Base-by-base conservation (phyloP, 768 basidiomycete genomes). In the Cyclocybe aegerita region DNA sequence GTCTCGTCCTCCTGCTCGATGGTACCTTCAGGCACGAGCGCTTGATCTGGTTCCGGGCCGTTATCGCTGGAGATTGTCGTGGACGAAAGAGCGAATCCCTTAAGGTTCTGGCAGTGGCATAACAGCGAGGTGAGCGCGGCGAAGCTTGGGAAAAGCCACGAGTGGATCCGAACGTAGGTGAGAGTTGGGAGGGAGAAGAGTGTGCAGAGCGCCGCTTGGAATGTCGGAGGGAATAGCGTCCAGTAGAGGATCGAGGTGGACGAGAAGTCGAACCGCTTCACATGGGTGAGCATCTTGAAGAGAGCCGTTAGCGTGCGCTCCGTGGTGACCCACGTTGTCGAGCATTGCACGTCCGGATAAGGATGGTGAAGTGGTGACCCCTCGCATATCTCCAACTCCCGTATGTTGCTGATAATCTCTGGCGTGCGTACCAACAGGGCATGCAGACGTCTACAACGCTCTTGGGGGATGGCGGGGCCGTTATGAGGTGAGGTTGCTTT, bases 381-480 rank as follows among this genome's bases (percentile, higher is more conserved):
- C 51, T 75, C 73, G 39, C 69, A 63, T 16, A 75, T 67, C 49
- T 73, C 71, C 7, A 75, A 60, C 51, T 72, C 70, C 33, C 64
- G 69, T 36, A 75, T 67, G 54, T 65, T 61, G 12, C 59, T 41
- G 38, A 65, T 61, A 41, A 77, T 64, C 15, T 63, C 59, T 5
- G 73, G 72, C 4, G 65, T 58, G 17, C 56, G 48, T n/a, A 59
- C 49, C 30, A 77, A 65, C 11, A 72, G 37, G n/a, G 52, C 52
- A 49, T 68, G 63, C 11, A 77, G 68, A 0, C 69, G 65, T 49
- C 60, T 66, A 57, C 73, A 77, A 10, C 64, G 62, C 8, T 63
- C 65, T 29, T 67, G 63, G 4, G 68, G 66, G 9, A 60, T 58
- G 1, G 66, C 58, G 5, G 66, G 56, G 14, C 56, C 46, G 36